Base-by-base conservation (phyloP, 2,329 filamentous ascomycete genomes). In the Colletotrichum kahawae region DNA sequence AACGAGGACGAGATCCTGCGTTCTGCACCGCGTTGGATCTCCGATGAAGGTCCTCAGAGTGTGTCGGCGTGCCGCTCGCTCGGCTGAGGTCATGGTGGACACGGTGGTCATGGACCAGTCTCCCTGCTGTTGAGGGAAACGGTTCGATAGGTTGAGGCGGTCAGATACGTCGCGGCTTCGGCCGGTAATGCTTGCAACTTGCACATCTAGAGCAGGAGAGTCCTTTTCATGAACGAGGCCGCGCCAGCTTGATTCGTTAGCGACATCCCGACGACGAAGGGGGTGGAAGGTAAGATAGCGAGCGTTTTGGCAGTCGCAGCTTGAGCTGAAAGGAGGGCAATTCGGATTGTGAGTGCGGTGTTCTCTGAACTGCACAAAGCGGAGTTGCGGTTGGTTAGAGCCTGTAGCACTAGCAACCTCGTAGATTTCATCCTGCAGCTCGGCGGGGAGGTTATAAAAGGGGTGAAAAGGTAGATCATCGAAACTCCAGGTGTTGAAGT, bases 211-310 rank as follows among this genome's bases (percentile, higher is more conserved):
- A 6, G 43, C 4, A 8, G 43, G 21, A 13, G n/a, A 48, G n/a
- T 51, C 43, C 8, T 7, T 51, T 51, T 10, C 10, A 21, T 13
- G 10, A n/a, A 51, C 7, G 6, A 51, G 21, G 1, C 12, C 5
- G 10, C 2, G 7, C 12, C 43, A 60, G 57, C 31, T 31, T 31
- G 21, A 6, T 57, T 21, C 9, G 24, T 29, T 14, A 2, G 14
- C 9, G 9, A 43, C 7, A 4, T 18, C n/a, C 12, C 10, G 13
- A 56, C 54, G 68, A 1, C 14, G 14, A 7, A 75, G 69, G 14
- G 72, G 72, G 27, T 70, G 64, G 27, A 75, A 67, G 13, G 54
- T 75, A 31, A 75, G 59, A 54, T 75, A 72, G 24, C 4, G 24
- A 4, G 31, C 18, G n/a, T 62, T 71, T 2, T 36, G 13, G 29